phyloP scores from a whole-genome alignment of 2,329 filamentous ascomycete species.

The Cladophialophora chaetospira region DNA sequence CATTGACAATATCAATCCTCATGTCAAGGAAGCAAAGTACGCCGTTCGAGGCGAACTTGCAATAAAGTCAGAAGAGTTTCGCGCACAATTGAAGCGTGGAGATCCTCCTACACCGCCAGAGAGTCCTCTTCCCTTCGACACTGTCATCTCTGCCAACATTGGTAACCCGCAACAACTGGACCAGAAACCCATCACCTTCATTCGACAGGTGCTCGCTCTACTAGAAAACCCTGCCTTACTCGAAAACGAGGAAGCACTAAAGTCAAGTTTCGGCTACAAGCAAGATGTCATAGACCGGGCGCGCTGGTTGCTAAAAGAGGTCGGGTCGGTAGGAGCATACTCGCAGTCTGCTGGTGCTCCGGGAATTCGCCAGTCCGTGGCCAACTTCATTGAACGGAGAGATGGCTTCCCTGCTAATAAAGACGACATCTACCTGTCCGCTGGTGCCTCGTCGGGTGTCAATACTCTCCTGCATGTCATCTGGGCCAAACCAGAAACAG shows the following conservation, averaged over 20 bases:
- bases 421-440: slow-evolving; percentile 84
- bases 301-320: slow-evolving; percentile 74
- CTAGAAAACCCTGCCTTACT: slow-evolving; percentile 87
- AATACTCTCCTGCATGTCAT: slow-evolving; percentile 91
- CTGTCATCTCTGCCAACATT: slow-evolving; percentile 96
- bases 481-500: slow-evolving; percentile 73
- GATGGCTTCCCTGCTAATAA: slow-evolving; percentile 85
- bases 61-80: slow-evolving; percentile 88
- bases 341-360: slow-evolving; percentile 89
- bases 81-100: slow-evolving; percentile 64
- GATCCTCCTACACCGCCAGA: slow-evolving; percentile 46
- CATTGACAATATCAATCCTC: slow-evolving; percentile 87
- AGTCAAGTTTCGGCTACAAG: slow-evolving; percentile 79
- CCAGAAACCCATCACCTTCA: slow-evolving; percentile 98
- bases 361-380: slow-evolving; percentile 83
- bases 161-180: slow-evolving; percentile 98
- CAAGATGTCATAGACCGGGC: slow-evolving; percentile 84
- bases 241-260: slow-evolving; percentile 77
- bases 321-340: slow-evolving; percentile 93
- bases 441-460: slow-evolving; percentile 89
- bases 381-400: slow-evolving; percentile 86
- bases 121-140: slow-evolving; percentile 73
- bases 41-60: slow-evolving; percentile 95
- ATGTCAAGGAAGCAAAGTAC: slow-evolving; percentile 86
- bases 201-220: slow-evolving; percentile 91